Base-by-base conservation (phyloP, 2,329 filamentous ascomycete species). In the Aspergillus chevalieri region DNA sequence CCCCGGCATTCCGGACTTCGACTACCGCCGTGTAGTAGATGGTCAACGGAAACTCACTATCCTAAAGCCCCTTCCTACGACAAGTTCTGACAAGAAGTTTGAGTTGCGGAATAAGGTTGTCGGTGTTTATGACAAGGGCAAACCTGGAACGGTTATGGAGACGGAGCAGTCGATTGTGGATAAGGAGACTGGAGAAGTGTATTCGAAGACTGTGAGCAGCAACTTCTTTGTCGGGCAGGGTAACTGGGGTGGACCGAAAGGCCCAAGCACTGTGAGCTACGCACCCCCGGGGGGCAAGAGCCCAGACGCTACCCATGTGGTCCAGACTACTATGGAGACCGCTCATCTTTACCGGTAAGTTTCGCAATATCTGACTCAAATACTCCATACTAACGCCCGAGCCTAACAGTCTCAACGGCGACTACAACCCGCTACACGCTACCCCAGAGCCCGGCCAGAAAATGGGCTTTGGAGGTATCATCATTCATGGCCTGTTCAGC, bases 401-500 rank as follows among this genome's bases (percentile, higher is more conserved):
- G 56, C 63, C 21, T 34, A 63, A 65, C 55, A 81, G 89, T 55
- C 79, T 95, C 46, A 95, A 95, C 61, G 90, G 90, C 57, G 91
- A 95, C 74, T 95, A 95, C 73, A 95, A 95, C 75, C 91, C 90
- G 24, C 83, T 95, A 33, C 90, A 95, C 67, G 89, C 89, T 6
- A 87, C 87, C 15, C 89, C 89, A 10, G 87, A 89, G 71, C 88
- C 89, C 0, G 89, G 89, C 52, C 73, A 81, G 70, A 86, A 89
- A 74, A 95, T 95, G 88, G 90, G 91, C 52, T 95, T 95, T 59
- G 88, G 89, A 24, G 90, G 90, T 30, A 77, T 83, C 59, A 95
- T 95, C 69, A 87, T 95, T 67, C 90, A 95, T 72, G 91, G 91
- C 17, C 77, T 95, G 43, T 95, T 85, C 74, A 88, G 83, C 59